Base-by-base conservation (phyloP, 2,329 filamentous ascomycete genomes). In the Microdochium paspali region DNA sequence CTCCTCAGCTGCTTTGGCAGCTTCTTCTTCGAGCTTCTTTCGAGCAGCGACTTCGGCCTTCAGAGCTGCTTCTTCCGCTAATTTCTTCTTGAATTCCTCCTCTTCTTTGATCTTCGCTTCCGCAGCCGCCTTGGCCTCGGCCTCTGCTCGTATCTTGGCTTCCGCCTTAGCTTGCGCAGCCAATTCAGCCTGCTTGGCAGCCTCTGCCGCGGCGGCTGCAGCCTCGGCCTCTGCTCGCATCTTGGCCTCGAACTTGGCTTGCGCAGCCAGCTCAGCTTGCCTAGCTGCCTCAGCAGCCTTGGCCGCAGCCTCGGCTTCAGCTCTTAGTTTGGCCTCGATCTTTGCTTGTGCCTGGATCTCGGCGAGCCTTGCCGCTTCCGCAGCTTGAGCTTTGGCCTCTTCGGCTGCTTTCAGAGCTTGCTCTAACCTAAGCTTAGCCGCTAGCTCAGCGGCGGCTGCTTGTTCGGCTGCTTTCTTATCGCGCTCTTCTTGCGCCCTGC, bases 401-500 rank as follows among this genome's bases (percentile, higher is more conserved):
- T 72, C 71, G 15, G 70, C 70, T 15, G 64, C 66, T 54, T 60
- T 69, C 28, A 73, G 57, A 10, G 67, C 69, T 18, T 65, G 65
- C 44, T 73, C 69, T 25, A 73, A 53, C 28, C 64, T 66, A 20
- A 47, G 48, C 45, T 54, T 54, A 15, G 73, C 70, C 35, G 72
- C 71, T 23, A 73, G 70, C 50, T 80, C 74, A 10, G 75, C 76
- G 2, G 69, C 64, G 23, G 61, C 66, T 47, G 72, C 71, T 3
- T 67, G 66, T 44, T 70, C 65, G 9, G 70, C 71, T 3, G 67
- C 66, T 53, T 51, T 71, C 39, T 71, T 73, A 52, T 64, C 66
- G 28, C 65, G 57, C 50, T 68, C 63, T 40, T 73, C 71, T 15
- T 68, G 72, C n/a, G 66, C 65, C 35, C 68, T 67, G 18, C 52